A percentile compares a stretch with the other conserved stretches of the same genome.
Evolutionary conservation across 345 rosid genomes (phyloP).

Genomic region (Salix dunnii): DNA sequence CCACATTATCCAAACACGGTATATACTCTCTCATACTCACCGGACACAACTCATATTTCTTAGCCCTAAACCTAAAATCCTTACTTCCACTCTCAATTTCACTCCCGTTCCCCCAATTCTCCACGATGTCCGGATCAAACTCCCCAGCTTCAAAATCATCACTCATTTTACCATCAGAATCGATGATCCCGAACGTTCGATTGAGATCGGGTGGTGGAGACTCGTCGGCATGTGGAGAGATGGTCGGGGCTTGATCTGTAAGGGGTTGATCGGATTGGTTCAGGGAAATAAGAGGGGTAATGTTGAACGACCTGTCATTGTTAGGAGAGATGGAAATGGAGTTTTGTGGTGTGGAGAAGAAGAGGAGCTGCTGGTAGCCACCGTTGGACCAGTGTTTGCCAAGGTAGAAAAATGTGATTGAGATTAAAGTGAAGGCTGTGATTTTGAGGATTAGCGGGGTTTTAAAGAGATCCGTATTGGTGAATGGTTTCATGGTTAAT

Average conservation of each 20-base stretch:
- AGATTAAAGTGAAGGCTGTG: slow-evolving; percentile 47
- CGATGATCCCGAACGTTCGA: slow-evolving; percentile 64
- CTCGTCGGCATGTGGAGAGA: slow-evolving; percentile 23
- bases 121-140: slow-evolving; percentile 59
- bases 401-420: slow-evolving; percentile 70
- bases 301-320: slow-evolving; percentile 38
- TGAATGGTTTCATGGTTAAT: slow-evolving; percentile 48
- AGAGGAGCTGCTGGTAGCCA: slow-evolving; percentile 60
- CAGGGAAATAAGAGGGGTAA: slow-evolving; percentile 38
- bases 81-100: slow-evolving; percentile 16
- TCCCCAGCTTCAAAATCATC: slow-evolving; percentile 79
- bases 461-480: slow-evolving; percentile 37
- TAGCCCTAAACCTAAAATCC: slow-evolving; percentile 30
- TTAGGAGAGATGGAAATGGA: slow-evolving; percentile 64
- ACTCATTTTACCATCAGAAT: slow-evolving; percentile 78
- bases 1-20: slow-evolving; percentile 83
- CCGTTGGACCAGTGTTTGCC: slow-evolving; percentile 79
- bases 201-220: slow-evolving; percentile 41
- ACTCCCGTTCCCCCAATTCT: slow-evolving; percentile 42
- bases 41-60: slow-evolving; percentile 47
- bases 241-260: not conserved
- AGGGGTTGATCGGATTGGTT: slow-evolving; percentile 25
- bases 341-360: slow-evolving; percentile 53
- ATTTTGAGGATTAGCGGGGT: slow-evolving; percentile 38
- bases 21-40: slow-evolving; percentile 69